phyloP scores from a whole-genome alignment of 2,329 filamentous ascomycete species.

The Phialemoniopsis sp. region DNA sequence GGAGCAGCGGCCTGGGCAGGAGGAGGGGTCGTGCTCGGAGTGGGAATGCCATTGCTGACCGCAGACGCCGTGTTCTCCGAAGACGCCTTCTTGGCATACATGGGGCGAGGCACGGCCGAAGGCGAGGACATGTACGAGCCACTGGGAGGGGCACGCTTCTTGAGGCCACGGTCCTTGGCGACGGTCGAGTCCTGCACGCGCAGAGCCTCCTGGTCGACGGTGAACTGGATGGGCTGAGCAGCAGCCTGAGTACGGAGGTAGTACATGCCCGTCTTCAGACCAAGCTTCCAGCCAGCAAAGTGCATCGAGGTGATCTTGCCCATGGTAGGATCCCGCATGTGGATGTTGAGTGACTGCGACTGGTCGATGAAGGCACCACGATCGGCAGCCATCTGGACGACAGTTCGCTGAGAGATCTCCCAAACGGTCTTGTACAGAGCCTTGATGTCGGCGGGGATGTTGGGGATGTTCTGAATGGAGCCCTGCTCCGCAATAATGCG shows the following conservation, averaged over 20 bases:
- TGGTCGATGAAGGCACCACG: conserved; percentile 98
- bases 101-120: conserved; percentile 62
- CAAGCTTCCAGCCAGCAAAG: conserved; percentile 98
- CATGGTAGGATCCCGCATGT: conserved; percentile 99
- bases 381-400: conserved; percentile 97
- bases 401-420: conserved; percentile 95
- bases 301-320: conserved; percentile 99
- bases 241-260: conserved; percentile 98
- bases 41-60: conserved; percentile 58
- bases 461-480: conserved; percentile 94
- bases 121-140: conserved; percentile 54
- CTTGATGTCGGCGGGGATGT: conserved; percentile 95
- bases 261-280: conserved; percentile 99
- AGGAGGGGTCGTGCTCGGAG: conserved; percentile 64
- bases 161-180: conserved; percentile 57
- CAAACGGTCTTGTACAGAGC: conserved; percentile 98
- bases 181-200: conserved; percentile 81
- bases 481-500: conserved; percentile 97
- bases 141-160: conserved; percentile 64
- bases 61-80: conserved; percentile 23
- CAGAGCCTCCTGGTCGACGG: conserved; percentile 93
- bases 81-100: conserved; percentile 56
- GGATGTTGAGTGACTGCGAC: conserved; percentile 98
- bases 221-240: conserved; percentile 96
- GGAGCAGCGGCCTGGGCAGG: conserved; percentile 40